A percentile compares a stretch with the other conserved stretches of the same genome.
Conservation (phyloP, 805 yeast species). For the Peterozyma xylosa region DNA sequence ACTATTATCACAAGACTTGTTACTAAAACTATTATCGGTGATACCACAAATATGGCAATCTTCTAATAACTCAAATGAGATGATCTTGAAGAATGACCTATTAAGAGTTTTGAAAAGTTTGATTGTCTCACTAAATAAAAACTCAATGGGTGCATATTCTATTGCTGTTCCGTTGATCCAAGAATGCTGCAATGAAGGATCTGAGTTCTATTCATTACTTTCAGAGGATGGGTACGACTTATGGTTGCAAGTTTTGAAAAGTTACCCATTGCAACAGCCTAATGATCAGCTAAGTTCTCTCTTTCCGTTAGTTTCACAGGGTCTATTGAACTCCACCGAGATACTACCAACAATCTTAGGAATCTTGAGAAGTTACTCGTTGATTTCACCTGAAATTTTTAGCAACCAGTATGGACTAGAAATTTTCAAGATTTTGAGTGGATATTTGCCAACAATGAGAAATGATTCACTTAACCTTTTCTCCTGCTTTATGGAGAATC, state of each 20-base stretch:
- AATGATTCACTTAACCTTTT: constrained; percentile 62
- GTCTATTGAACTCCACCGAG: constrained; percentile 67
- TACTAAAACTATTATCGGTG: constrained; percentile 40
- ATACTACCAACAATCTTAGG: constrained; percentile 57
- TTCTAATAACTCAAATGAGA: constrained; percentile 33
- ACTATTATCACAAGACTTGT: constrained; percentile 40
- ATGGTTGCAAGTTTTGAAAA: constrained; percentile 67
- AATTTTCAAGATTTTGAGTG: constrained; percentile 41
- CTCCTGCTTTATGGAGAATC: constrained; percentile 44
- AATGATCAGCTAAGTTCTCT: constrained; percentile 32
- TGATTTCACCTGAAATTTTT: constrained; percentile 38
- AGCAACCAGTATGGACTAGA: constrained; percentile 27
- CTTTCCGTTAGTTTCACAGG: constrained; percentile 47
- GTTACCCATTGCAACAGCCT: constrained; percentile 38
- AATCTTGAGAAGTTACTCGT: constrained; percentile 54
- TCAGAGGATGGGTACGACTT: constrained; percentile 84
- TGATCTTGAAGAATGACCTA: constrained; percentile 41
- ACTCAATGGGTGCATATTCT: constrained; percentile 39
- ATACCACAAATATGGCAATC: constrained; percentile 77
- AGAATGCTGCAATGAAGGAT: constrained; percentile 52
- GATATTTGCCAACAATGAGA: constrained; percentile 52
- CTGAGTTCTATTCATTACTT: constrained; percentile 47
- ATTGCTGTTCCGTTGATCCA: constrained; percentile 60
- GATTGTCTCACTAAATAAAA: constrained; percentile 45
- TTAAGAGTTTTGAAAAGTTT: constrained; percentile 52